Conservation (phyloP, 768 basidiomycete genomes). For the Lenzites betulinus region DNA sequence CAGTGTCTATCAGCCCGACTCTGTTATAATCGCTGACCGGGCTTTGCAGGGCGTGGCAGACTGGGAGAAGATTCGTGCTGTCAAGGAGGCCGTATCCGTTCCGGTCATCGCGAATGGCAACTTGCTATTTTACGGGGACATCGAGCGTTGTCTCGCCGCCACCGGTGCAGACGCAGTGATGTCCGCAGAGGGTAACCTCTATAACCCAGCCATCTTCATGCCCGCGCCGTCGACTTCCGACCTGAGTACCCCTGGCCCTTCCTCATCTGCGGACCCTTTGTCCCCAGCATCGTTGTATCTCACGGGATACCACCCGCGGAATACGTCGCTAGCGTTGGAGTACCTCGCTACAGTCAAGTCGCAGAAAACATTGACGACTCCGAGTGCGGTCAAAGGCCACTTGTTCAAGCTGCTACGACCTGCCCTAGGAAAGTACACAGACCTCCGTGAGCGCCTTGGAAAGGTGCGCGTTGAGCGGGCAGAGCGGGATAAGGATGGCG, state of each 20-base stretch:
- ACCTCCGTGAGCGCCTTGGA: constrained; percentile 75
- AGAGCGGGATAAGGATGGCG: constrained; percentile 18
- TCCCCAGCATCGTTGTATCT: constrained; percentile 33
- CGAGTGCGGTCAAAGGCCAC: constrained; percentile 87
- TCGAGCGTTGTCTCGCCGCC: constrained; percentile 71
- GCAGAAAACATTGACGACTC: constrained; percentile 68
- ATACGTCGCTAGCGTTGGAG: constrained; percentile 74
- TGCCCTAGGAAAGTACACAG: constrained; percentile 62
- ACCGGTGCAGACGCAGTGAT: constrained; percentile 94
- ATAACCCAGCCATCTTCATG: constrained; percentile 86
- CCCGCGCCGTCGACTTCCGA: constrained; percentile 12
- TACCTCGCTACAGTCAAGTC: constrained; percentile 80
- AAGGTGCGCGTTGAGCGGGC: constrained; percentile 37
- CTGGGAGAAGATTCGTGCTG: constrained; percentile 87
- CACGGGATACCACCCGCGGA: constrained; percentile 52
- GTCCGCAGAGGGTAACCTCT: constrained; percentile 93
- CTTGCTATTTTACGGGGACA: constrained; percentile 84
- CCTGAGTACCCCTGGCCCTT: neutral
- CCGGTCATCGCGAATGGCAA: constrained; percentile 99
- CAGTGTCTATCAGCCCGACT: constrained; percentile 24
- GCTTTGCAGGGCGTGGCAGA: constrained; percentile 74
- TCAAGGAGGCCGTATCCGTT: constrained; percentile 86
- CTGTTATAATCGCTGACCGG: neutral
- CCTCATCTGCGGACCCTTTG: neutral
- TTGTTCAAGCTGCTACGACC: constrained; percentile 91